Base-by-base conservation (phyloP, 2,329 filamentous ascomycete genomes). In the Clonostachys rosea region DNA sequence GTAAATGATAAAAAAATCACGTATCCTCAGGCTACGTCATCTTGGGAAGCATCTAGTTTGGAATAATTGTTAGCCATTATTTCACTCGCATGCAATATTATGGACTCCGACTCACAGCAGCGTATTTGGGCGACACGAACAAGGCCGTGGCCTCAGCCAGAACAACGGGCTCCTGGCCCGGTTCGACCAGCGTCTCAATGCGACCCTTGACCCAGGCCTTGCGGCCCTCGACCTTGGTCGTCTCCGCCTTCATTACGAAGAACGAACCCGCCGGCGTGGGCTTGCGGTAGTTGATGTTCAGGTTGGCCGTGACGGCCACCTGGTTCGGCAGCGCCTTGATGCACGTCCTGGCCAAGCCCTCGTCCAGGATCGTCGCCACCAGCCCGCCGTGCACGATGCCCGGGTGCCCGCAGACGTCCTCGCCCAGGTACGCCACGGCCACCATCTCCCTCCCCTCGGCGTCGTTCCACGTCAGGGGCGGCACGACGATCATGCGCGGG, bases 201-300 rank as follows among this genome's bases (percentile, higher is more conserved):
- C 82, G 80, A 2, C 90, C 94, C 68, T 88, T 86, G 2, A 96
- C 90, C 90, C 90, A 96, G 12, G 91, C 92, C 73, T 97, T 97
- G 52, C 94, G 78, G 1, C 94, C 92, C 62, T 97, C 91, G 2
- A 92, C 87, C 70, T 87, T 91, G 10, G 81, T 84, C 17, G 91
- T 96, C 62, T 83, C 80, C 5, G 89, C 91, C 51, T 80, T 78
- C 49, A 99, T 69, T 40, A 95, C 89, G 33, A 95, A 73, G 61
- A 87, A 94, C 50, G 80, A 79, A 18, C 82, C 80, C 6, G 91
- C 90, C 57, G 79, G 82, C 41, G 87, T 86, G 5, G 94, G 94
- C 51, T 82, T 83, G 57, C 86, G 83, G 68, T 96, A 99, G 66
- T 95, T 85, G 55, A 87, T 73, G 56, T 79, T 91, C 57, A 99